Base-by-base conservation (phyloP, 371 early-diverging fungal species). In the Circinella umbellata region DNA sequence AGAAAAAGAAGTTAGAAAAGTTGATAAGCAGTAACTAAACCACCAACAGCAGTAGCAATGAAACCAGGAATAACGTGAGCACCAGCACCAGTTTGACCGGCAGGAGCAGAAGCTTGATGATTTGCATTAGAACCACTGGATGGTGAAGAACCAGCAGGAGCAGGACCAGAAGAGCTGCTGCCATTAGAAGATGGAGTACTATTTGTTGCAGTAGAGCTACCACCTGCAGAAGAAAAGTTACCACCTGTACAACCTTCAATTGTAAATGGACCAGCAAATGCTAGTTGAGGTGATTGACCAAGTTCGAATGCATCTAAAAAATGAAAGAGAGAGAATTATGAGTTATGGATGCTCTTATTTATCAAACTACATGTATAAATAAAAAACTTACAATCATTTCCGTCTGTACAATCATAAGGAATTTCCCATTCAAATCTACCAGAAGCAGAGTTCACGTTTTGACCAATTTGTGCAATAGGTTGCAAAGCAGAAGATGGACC, bases 221-320 rank as follows among this genome's bases (percentile, higher is more conserved):
- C 10, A 15, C 38, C 38, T 36, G 47, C 60, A 20, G 72, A 67
- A 27, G 68, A 64, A 35, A 68, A 65, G 61, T 49, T 60, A 46
- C 75, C 74, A 63, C 79, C 76, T 42, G 69, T 66, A 51, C 78
- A 76, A 38, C 82, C 80, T 67, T 80, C 80, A 67, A 85, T 75
- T 18, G 77, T 73, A 66, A 85, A 85, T 47, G 78, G 78, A 65
- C 85, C 85, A 63, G 85, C 77, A 66, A 80, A 85, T 17, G 85
- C 85, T 48, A 85, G 71, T 36, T 85, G 71, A 49, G 85, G 85
- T n/a, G 85, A 82, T 13, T 64, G 67, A 68, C 85, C 85, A 39
- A 82, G 66, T 39, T 82, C 80, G 48, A 85, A 81, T 37, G 85
- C 85, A 68, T 85, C 85, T 85, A 42, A 42, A 42, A 42, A 27